Base-by-base conservation (phyloP, 192 early-diverging fungal species). In the Coemansia sp. region DNA sequence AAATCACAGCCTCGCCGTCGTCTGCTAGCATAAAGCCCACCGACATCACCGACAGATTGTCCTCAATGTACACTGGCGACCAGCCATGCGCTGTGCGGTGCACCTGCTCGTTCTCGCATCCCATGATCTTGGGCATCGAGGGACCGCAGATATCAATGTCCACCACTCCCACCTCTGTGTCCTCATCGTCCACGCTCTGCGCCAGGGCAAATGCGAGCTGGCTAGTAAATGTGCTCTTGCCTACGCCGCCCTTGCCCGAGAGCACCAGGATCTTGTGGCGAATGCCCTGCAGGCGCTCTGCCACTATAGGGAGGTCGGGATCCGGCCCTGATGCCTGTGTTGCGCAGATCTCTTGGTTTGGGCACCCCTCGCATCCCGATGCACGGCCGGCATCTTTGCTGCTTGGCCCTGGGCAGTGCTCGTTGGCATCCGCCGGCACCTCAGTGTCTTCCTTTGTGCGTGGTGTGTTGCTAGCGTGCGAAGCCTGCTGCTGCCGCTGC, bases 141-240 rank as follows among this genome's bases (percentile, higher is more conserved):
- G 96, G 96, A 1, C 96, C 96, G 56, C 94, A 95, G 4, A 99
- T 82, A 68, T 99, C 96, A 48, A 99, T 85, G 68, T 99, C 96
- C 50, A 94, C 85, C 26, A 97, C 86, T 1, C 96, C 96, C 2
- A 92, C 82, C 22, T 81, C 70, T 15, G 36, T 55, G 14, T 26
- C 37, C 0, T 46, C 47, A 32, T 58, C 42, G 19, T 51, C 47
- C n/a, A n/a, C n/a, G n/a, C n/a, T n/a, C n/a, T n/a, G n/a, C 1
- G 83, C 78, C 6, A 99, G 77, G 3, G 94, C 84, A 53, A 94
- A 88, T 0, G 90, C 87, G 1, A 99, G 84, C 35, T 94, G 85
- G 5, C 87, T 79, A 7, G 94, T 89, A 30, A 95, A 91, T 15
- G 92, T 95, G 30, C 81, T 83, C 67, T 99, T 99, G 34, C 96